A percentile compares a stretch with the other conserved stretches of the same genome.
Evolutionary conservation across 345 rosid genomes (phyloP).

Genomic region (Hypericum androsaemum): DNA sequence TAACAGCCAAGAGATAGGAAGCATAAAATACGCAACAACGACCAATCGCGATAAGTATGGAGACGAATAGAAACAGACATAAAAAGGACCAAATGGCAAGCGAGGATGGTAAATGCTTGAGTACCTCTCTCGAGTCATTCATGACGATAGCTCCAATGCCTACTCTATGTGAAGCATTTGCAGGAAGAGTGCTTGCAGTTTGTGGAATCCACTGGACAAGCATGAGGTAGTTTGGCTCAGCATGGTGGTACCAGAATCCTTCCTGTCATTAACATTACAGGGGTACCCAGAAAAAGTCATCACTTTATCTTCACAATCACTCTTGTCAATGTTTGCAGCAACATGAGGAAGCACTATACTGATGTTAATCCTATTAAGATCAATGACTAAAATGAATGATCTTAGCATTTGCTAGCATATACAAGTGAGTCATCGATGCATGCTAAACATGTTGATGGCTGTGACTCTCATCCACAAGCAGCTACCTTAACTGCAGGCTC

Average conservation of each 20-base stretch:
- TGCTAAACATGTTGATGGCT: not conserved
- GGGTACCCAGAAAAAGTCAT: constrained; percentile 2
- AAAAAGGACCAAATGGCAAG: not conserved
- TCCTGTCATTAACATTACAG: constrained; percentile 28
- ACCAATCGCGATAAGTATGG: no score
- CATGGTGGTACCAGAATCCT: constrained; percentile 74
- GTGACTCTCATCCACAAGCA: not conserved
- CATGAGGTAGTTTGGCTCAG: constrained; percentile 76
- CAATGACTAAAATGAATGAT: no score
- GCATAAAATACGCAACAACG: no score
- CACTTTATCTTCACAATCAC: not conserved
- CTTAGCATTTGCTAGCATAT: no score
- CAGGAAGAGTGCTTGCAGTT: constrained; percentile 51
- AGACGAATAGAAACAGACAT: not conserved
- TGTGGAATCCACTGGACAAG: constrained; percentile 73
- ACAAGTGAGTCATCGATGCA: not conserved
- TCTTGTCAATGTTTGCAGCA: no score
- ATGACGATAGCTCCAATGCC: constrained; percentile 66
- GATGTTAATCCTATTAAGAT: no score
- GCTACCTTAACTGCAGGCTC: constrained; percentile 64
- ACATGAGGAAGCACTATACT: no score
- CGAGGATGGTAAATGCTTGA: not conserved
- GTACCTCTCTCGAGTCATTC: constrained; percentile 65
- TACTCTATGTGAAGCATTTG: constrained; percentile 69
- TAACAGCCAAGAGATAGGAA: constrained; percentile 12